Percentiles rank a stretch among this genome's conserved stretches.
Conservation (phyloP, 768 basidiomycete species). For the Termitomyces sp. region DNA sequence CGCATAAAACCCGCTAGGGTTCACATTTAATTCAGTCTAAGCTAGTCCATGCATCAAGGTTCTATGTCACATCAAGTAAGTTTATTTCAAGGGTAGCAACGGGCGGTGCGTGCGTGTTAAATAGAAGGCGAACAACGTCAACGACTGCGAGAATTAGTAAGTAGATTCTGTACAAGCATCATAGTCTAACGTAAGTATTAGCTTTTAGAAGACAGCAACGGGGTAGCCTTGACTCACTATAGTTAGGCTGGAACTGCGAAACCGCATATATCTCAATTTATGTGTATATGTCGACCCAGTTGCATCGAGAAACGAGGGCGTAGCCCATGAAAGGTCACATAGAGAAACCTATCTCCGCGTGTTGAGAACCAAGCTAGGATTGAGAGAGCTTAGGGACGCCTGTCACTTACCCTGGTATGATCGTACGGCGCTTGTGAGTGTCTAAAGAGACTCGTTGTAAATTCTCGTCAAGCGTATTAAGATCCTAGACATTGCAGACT, state of each 20-base stretch:
- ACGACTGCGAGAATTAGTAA: too few relatives aligned
- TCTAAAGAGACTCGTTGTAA: not conserved
- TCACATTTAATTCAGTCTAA: too few relatives aligned
- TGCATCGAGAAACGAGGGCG: slow-evolving; percentile 12
- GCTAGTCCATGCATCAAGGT: too few relatives aligned
- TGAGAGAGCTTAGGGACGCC: not conserved
- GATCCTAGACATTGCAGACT: not conserved
- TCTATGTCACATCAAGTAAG: too few relatives aligned
- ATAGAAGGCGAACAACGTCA: too few relatives aligned
- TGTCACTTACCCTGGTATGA: slow-evolving; percentile 9
- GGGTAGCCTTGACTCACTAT: not conserved
- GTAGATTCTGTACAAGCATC: too few relatives aligned
- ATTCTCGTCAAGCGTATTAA: not conserved
- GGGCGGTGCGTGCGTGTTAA: too few relatives aligned
- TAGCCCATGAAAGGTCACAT: slow-evolving; percentile 11
- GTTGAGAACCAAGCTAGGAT: not conserved
- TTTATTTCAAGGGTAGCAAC: too few relatives aligned
- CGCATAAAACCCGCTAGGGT: too few relatives aligned
- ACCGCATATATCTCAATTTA: not conserved
- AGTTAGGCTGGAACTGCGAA: not conserved
- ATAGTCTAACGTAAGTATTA: not conserved
- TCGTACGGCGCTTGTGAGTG: slow-evolving; percentile 9
- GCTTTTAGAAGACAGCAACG: not conserved
- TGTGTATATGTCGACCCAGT: slow-evolving; percentile 9
- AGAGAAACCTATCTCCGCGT: slow-evolving; percentile 4